Base-by-base conservation (phyloP, 148 eudicot species). In the Spergularia marina region DNA sequence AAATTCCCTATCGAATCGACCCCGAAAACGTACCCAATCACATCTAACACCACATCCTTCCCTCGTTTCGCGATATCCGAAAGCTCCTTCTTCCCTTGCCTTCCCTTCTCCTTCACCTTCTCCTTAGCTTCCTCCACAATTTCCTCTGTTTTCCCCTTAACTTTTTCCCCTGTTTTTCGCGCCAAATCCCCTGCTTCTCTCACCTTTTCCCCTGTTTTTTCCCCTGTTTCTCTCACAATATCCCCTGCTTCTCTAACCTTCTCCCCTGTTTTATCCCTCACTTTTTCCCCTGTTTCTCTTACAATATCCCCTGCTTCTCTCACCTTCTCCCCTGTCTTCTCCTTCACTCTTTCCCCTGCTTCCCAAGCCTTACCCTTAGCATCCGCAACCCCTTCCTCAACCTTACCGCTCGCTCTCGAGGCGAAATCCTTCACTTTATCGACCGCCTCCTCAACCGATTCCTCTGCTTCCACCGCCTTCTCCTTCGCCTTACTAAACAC, bases 71-170 rank as follows among this genome's bases (percentile, higher is more conserved):
- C 47, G 16, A 91, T 82, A 12, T 78, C 85, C 0, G 74, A 68
- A 11, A 86, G 16, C 8, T 80, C 90, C 70, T 70, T 76, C 59
- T 78, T 79, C 20, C 84, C 86, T 44, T 78, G 55, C 61, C 49
- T 58, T 0, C 84, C 76, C 44, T 68, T 70, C 58, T 75, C 81
- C 54, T 69, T 70, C 0, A 76, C 39, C 65, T 30, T 23, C 15
- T 74, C 65, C 4, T 39, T 74, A 10, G 53, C 52, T 12, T 82
- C 72, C 53, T 75, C 84, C 14, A 71, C 82, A 72, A 65, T 20
- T 67, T 82, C 82, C 66, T n/a, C 84, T 17, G 77, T 63, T 55
- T 74, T 74, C 34, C 39, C 77, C 76, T 59, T 73, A 67, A 65
- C 70, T 23, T 57, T 78, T 71, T 66, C 83, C 44, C 65, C 80